Base-by-base conservation (phyloP, 2,329 filamentous ascomycete genomes). In the Fusarium nygamai region DNA sequence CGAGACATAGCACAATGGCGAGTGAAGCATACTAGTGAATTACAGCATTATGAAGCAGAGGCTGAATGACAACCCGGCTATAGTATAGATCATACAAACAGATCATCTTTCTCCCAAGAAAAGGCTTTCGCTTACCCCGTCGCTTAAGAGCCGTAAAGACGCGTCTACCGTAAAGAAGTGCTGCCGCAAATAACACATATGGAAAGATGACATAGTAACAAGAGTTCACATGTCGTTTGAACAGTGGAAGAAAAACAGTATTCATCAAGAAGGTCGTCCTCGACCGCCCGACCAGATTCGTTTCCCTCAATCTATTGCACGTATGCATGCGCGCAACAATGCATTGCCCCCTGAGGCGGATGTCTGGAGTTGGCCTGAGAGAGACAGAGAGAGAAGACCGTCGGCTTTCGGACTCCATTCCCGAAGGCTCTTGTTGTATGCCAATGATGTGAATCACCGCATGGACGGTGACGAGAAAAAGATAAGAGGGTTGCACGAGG, bases 21-120 rank as follows among this genome's bases (percentile, higher is more conserved):
- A 43, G 22, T 39, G 19, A 47, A 73, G 81, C 82, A 84, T 78
- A 83, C 80, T 84, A 83, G 78, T 82, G 82, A 82, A 85, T 85
- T 85, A 85, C 83, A 84, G 80, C 80, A 83, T 82, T 83, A 84
- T 79, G 81, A 83, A 83, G 80, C 80, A 82, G 78, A 83, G 81
- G 81, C 82, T 77, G 79, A 79, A 81, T 80, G 75, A 79, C 79
- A 81, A 68, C 76, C 74, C 75, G 68, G 73, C 72, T 69, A 70
- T 73, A 69, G 61, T 68, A 69, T 72, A 67, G 64, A 69, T 67
- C 64, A 64, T 76, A 76, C 65, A 74, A 78, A 69, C 75, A 78
- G 61, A 76, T 74, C 70, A 64, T 73, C 71, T 65, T 68, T 61
- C 71, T 48, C 56, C 47, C 36, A 20, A 43, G 43, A 50, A 69